Base-by-base conservation (phyloP, 495 filamentous ascomycete genomes). In the Monascus purpureus region DNA sequence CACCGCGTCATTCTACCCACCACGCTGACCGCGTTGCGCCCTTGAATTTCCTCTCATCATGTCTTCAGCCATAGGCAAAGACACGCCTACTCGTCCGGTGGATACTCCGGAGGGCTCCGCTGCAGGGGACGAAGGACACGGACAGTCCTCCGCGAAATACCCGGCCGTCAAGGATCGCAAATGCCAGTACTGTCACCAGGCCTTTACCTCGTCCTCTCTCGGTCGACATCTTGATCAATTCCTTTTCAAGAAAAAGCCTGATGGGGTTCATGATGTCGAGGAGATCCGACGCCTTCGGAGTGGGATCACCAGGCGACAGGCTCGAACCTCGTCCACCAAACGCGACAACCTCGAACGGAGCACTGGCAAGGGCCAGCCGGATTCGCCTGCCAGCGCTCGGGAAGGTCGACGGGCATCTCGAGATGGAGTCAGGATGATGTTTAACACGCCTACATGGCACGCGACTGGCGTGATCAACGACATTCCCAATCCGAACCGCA, bases 151-250 rank as follows among this genome's bases (percentile, higher is more conserved):
- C 13, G 37, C 43, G 31, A 59, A 61, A 35, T 57, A 55, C 27
- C 47, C 59, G 16, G 56, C 60, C 38, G 63, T 45, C 35, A 94
- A 94, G 53, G 84, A 94, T 61, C 78, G 73, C 40, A 70, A 63
- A 45, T 93, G 86, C 51, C 81, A 79, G 13, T 94, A 80, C 61
- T 94, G 86, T 55, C 55, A 72, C 25, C 81, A 88, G 49, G 54
- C 74, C 2, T 94, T 93, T 42, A 94, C 86, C 2, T 93, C 86
- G 6, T 93, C 85, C 4, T 90, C 83, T 2, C 67, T 94, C n/a
- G 86, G 86, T 15, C 79, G 86, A 23, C 86, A 94, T 59, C 70
- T 93, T 16, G 86, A 94, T 48, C 68, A 90, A 20, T 93, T 86
- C 49, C 79, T 93, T 39, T 82, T 81, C 49, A 75, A 79, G 42